Evolutionary conservation across 257 asterid genomes (phyloP).

Genomic region (Solanum verrucosum): DNA sequence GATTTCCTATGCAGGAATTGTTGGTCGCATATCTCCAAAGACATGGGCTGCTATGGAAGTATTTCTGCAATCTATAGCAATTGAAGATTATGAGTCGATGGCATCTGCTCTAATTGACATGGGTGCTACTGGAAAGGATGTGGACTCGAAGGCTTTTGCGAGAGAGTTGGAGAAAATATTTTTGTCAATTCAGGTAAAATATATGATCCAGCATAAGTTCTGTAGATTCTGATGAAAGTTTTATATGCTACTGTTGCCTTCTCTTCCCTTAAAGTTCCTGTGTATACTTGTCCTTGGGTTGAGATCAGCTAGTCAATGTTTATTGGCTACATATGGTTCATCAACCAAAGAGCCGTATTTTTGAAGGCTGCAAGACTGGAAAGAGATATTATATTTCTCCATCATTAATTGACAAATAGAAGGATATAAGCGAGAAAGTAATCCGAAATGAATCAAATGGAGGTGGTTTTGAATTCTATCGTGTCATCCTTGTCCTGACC

Average conservation of each 20-base stretch:
- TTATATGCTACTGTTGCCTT: not conserved
- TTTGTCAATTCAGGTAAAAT: slow-evolving; percentile 74
- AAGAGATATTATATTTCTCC: not conserved
- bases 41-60: slow-evolving; percentile 97
- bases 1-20: slow-evolving; percentile 60
- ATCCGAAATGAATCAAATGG: not conserved
- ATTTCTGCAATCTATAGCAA: slow-evolving; percentile 65
- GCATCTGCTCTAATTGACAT: slow-evolving; percentile 88
- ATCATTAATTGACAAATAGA: not conserved
- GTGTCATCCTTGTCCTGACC: not conserved
- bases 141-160: slow-evolving; percentile 73
- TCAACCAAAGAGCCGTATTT: not conserved
- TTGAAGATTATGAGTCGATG: slow-evolving; percentile 79
- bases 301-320: not conserved
- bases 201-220: not conserved
- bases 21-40: slow-evolving; percentile 90
- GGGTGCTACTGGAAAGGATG: slow-evolving; percentile 84
- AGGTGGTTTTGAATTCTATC: not conserved
- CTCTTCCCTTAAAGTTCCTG: not conserved
- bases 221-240: not conserved
- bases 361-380: not conserved
- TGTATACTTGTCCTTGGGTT: not conserved
- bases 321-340: not conserved
- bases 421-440: not conserved
- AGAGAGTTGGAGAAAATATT: slow-evolving; percentile 79